Percentiles rank a stretch among this genome's conserved stretches.
Conservation (phyloP, 2,329 filamentous ascomycete species). For the Colletotrichum euphorbiae region DNA sequence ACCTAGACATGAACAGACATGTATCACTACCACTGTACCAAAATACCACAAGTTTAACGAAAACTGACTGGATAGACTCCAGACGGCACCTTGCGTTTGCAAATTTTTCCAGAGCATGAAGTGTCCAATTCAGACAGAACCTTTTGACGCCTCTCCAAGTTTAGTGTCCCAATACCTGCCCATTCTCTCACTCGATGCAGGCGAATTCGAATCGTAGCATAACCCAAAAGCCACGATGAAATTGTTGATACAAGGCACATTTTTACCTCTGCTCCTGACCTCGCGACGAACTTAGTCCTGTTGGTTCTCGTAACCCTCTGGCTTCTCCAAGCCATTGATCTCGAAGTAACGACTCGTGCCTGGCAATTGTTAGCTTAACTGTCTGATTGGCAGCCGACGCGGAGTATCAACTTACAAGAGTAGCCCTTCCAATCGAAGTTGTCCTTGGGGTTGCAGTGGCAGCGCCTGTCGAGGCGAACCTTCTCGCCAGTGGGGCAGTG, state of each 20-base stretch:
- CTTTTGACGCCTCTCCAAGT: conserved; percentile 40
- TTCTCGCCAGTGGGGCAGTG: conserved; percentile 96
- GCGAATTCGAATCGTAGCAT: conserved; percentile 25
- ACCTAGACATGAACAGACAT: not conserved
- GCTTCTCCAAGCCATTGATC: conserved; percentile 82
- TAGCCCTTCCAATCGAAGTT: conserved; percentile 99
- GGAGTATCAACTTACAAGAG: conserved; percentile 76
- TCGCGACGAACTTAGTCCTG: conserved; percentile 54
- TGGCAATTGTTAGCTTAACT: conserved; percentile 48
- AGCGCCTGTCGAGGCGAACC: conserved; percentile 84
- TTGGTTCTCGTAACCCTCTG: conserved; percentile 84
- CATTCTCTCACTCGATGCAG: conserved; percentile 30
- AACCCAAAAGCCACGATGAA: conserved; percentile 34
- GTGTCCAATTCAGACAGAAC: conserved; percentile 34
- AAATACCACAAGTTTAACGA: conserved; percentile 16
- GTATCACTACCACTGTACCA: conserved; percentile 32
- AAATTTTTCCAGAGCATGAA: conserved; percentile 36
- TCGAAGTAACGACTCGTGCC: conserved; percentile 90
- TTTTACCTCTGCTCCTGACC: not conserved
- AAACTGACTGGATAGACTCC: conserved; percentile 15
- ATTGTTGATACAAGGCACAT: conserved; percentile 36
- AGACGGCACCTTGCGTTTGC: conserved; percentile 23
- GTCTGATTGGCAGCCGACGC: not conserved
- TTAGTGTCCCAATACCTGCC: conserved; percentile 32
- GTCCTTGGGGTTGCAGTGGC: conserved; percentile 93